Base-by-base conservation (phyloP, 83 land plant genomes). In the Isoetes engelmannii region DNA sequence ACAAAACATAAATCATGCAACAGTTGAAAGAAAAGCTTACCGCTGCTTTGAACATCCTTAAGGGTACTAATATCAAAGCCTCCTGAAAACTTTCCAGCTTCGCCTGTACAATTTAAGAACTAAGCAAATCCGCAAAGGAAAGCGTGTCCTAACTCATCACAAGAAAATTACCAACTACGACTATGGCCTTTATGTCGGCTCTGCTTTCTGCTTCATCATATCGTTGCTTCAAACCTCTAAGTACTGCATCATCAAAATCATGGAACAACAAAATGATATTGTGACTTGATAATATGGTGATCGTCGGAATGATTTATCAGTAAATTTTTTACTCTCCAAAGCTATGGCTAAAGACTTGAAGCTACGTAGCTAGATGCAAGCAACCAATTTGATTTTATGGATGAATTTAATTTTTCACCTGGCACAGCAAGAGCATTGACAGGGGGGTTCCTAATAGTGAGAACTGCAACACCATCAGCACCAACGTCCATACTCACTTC, bases 161-260 rank as follows among this genome's bases (percentile, higher is more conserved):
- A 59, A 50, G 48, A 60, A 55, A n/a, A 44, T 47, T 58, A 92
- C 97, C 97, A 49, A 87, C 87, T 47, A 92, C 74, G 70, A 92
- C 97, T 63, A 92, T 83, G 49, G 97, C 97, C 79, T 89, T 92
- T 28, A 89, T 89, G 75, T 92, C 97, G 78, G 85, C 67, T 66
- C 91, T 84, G 21, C 65, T 57, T 59, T 80, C 62, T n/a, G 97
- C 97, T 72, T 86, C 68, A 18, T 89, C 88, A 54, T 81, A 89
- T 47, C 72, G 81, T 50, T 89, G 87, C 72, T 89, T 86, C 48
- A 92, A 73, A 63, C 87, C 86, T 19, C 47, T 6, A 67, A 92
- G 67, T 28, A 92, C 97, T 89, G 81, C 57, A 65, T 49, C 45
- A 50, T 28, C 1, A 28, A 28, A 28, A 28, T 28, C 2, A 28